Percentiles rank a stretch among this genome's conserved stretches.
These are phyloP conservation scores for Fusarium torulosum DNA, from an alignment of 2,329 filamentous ascomycete genomes.

Conservation along the genomic window DNA sequence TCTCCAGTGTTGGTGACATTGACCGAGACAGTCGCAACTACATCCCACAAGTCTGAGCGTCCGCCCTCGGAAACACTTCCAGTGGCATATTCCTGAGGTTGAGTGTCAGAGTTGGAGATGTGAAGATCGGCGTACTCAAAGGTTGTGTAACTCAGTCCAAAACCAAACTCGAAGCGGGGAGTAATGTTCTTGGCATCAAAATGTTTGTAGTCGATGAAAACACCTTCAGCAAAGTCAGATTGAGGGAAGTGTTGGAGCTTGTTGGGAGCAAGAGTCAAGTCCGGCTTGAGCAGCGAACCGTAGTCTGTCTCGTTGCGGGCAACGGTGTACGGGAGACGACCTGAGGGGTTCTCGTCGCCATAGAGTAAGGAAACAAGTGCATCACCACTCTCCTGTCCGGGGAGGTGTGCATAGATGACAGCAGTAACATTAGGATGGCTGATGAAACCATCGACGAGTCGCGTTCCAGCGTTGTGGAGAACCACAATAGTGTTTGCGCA, in stretches of 20 bases:
- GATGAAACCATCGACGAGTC: slow-evolving; percentile 63
- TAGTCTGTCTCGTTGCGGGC: slow-evolving; percentile 59
- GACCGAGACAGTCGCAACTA: slow-evolving; percentile 1
- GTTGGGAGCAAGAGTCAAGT: slow-evolving; percentile 4
- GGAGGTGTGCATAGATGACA: slow-evolving; percentile 71
- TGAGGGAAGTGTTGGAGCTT: slow-evolving; percentile 11
- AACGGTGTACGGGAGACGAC: slow-evolving; percentile 73
- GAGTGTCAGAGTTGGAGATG: not conserved
- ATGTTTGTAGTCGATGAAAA: slow-evolving; percentile 72
- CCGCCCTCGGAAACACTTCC: slow-evolving; percentile 3
- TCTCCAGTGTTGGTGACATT: slow-evolving; percentile 1
- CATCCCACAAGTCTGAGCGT: slow-evolving; percentile 5
- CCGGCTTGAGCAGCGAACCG: not conserved
- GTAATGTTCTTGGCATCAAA: slow-evolving; percentile 75
- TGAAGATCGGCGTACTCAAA: slow-evolving; percentile 55
- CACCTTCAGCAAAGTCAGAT: slow-evolving; percentile 9
- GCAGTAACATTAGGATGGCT: slow-evolving; percentile 74
- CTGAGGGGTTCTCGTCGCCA: slow-evolving; percentile 66
- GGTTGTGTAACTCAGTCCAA: slow-evolving; percentile 79
- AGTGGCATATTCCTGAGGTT: not conserved
- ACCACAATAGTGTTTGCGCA: slow-evolving; percentile 75
- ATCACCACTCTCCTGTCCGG: slow-evolving; percentile 73
- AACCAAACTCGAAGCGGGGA: slow-evolving; percentile 79
- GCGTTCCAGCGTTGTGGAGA: slow-evolving; percentile 72
- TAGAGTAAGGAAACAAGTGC: slow-evolving; percentile 69